phyloP scores from a whole-genome alignment of 331 rosid species.

The Pyracantha coccinea region DNA sequence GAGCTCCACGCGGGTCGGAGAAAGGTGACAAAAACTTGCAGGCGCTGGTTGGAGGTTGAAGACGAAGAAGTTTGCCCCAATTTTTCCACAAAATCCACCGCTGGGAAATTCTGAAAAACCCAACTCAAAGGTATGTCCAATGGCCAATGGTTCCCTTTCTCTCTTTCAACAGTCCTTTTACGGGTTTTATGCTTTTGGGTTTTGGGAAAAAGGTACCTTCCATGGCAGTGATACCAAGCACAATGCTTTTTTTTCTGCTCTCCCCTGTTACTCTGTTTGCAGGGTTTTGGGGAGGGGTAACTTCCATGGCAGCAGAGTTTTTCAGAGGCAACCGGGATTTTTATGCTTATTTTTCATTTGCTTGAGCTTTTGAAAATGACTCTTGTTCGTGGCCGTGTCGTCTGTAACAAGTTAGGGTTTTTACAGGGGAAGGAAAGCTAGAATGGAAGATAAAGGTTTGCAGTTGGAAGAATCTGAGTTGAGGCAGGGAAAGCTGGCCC shows the following conservation, averaged over 20 bases:
- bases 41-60: background rate
- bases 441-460: background rate
- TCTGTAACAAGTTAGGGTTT: background rate
- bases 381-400: too few relatives aligned
- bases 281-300: background rate
- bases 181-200: too few relatives aligned
- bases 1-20: too few relatives aligned
- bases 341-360: background rate
- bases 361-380: background rate
- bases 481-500: constrained; percentile 24
- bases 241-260: background rate
- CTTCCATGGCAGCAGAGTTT: too few relatives aligned
- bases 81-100: background rate
- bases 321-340: background rate
- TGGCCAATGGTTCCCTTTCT: background rate
- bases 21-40: background rate
- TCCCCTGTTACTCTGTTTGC: background rate
- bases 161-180: too few relatives aligned
- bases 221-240: too few relatives aligned
- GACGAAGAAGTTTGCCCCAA: background rate
- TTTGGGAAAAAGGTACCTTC: too few relatives aligned
- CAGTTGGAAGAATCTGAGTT: background rate
- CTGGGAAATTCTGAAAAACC: background rate
- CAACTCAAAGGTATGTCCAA: background rate
- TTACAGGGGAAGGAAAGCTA: background rate